Base-by-base conservation (phyloP, 2,329 filamentous ascomycete genomes). In the Aspergillus fischeri region DNA sequence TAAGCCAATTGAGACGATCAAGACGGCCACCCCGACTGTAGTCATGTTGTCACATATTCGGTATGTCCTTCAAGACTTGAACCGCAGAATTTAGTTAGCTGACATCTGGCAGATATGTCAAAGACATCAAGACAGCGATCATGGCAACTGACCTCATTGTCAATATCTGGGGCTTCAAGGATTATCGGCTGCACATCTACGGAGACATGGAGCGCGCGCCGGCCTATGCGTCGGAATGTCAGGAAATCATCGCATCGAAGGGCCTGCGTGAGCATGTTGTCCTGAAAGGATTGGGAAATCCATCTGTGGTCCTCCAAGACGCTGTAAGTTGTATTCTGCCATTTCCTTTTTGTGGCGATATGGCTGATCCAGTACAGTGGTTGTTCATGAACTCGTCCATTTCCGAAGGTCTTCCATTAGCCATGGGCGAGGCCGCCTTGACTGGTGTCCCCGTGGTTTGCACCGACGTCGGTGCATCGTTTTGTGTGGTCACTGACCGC, bases 61-160 rank as follows among this genome's bases (percentile, higher is more conserved):
- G 72, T 76, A 75, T 64, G 32, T 7, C 6, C 5, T 7, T 17
- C 2, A 5, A 17, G 11, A 38, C 6, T 17, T 38, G 32, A 6
- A 17, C 17, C 5, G 32, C 14, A 14, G 32, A 3, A 35, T 17
- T 38, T 3, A 38, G 2, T 38, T 38, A 17, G 14, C 32, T 38
- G 14, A 38, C 32, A 1, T 38, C 32, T 7, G 1, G 32, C 32
- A 38, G 32, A 17, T 38, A 38, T 38, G 72, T 70, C 51, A 87
- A 87, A 67, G 85, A 87, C 60, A 85, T 87, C 70, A 86, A 86
- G 69, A 86, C 80, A 1, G 84, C 85, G 3, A 78, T 87, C 27
- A 74, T 86, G 5, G 83, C 85, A 6, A 84, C 85, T 1, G 84
- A 87, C 63, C 81, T 87, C 60, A 86, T 87, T 59, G 80, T 86